Conservation (phyloP, 306 rosid species). For the Oemleria cerasiformis region DNA sequence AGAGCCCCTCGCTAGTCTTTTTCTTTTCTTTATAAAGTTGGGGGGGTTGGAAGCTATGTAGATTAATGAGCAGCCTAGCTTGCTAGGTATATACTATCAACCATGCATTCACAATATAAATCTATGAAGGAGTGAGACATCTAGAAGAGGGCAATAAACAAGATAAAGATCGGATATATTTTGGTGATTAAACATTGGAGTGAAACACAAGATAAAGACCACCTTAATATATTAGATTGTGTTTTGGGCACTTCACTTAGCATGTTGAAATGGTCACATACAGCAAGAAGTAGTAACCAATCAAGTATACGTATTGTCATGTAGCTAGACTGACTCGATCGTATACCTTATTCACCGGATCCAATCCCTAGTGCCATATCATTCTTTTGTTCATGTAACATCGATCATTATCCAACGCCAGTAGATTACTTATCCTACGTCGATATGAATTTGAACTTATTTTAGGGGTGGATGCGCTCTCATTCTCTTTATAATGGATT, state of each 20-base stretch:
- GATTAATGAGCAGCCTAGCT: background rate
- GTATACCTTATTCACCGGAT: background rate
- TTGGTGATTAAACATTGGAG: background rate
- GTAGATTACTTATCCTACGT: no score
- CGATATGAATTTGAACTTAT: no score
- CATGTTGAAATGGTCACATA: background rate
- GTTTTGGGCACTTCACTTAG: background rate
- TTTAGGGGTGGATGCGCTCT: no score
- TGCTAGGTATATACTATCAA: background rate
- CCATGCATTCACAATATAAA: background rate
- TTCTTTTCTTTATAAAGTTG: background rate
- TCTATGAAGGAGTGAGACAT: background rate
- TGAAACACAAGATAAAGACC: background rate
- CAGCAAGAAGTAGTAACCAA: background rate
- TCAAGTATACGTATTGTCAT: background rate
- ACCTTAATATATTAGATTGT: background rate
- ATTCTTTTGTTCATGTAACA: no score
- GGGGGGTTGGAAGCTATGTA: background rate
- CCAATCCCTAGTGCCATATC: background rate
- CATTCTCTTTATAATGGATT: no score
- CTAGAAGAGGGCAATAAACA: background rate
- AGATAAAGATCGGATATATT: background rate
- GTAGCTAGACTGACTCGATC: background rate
- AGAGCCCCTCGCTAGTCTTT: background rate
- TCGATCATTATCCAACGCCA: no score